Evolutionary conservation across 78 protist species (phyloP).

Genomic region (Polysphondylium violaceum): DNA sequence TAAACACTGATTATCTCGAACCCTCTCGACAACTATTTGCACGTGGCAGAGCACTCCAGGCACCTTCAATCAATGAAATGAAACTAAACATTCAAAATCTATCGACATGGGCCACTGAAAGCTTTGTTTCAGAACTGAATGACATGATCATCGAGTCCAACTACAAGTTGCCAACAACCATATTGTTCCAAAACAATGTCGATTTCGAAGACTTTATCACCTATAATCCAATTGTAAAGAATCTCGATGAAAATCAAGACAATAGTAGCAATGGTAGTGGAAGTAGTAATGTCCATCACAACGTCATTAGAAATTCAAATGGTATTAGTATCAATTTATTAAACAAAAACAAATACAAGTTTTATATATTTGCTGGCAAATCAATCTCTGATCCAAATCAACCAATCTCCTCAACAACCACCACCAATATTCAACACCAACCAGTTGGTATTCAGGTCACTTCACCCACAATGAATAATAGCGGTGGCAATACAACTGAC

Average conservation of each 20-base stretch:
- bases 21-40: conserved; percentile 2
- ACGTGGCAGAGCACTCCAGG: conserved; percentile 7
- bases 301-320: neutral
- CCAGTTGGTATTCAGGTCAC: too few species aligned
- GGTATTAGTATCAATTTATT: conserved; percentile 1
- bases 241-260: neutral
- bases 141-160: conserved; percentile 53
- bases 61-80: conserved; percentile 24
- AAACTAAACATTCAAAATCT: conserved; percentile 27
- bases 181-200: conserved; percentile 29
- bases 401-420: neutral
- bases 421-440: neutral
- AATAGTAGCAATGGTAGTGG: neutral
- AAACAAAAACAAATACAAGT: conserved; percentile 11
- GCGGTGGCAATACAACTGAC: conserved; percentile 10
- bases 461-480: too few species aligned
- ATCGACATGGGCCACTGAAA: conserved; percentile 62
- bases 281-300: neutral
- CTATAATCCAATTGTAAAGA: conserved; percentile 5
- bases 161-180: conserved; percentile 34
- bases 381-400: neutral
- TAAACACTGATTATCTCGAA: conserved; percentile 12
- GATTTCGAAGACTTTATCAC: neutral
- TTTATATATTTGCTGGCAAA: conserved; percentile 30
- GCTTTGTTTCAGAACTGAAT: conserved; percentile 59